These are phyloP conservation scores for Daldinia loculata DNA, from an alignment of 495 filamentous ascomycete genomes.

Conservation along the genomic window DNA sequence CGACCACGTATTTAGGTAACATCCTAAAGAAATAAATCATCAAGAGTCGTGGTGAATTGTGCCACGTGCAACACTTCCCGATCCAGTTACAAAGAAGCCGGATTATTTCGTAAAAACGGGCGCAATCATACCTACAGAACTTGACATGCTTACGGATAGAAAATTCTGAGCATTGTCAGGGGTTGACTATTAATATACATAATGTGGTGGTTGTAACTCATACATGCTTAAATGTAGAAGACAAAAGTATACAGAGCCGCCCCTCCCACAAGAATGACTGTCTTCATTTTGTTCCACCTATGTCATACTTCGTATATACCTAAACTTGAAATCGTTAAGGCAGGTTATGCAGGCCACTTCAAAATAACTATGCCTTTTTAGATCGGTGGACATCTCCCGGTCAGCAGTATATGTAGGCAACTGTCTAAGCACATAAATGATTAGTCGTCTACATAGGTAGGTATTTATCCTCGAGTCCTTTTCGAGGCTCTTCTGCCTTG, in stretches of 20 bases:
- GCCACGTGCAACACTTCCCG: constrained; percentile 36
- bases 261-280: background rate
- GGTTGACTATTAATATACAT: background rate
- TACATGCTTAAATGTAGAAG: background rate
- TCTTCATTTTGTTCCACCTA: background rate
- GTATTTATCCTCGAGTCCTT: background rate
- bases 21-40: background rate
- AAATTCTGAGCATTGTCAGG: background rate
- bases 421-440: background rate
- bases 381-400: background rate
- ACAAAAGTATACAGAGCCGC: background rate
- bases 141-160: background rate
- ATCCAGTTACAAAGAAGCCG: constrained; percentile 14
- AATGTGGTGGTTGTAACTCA: background rate
- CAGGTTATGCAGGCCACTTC: background rate
- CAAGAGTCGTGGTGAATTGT: constrained; percentile 15
- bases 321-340: background rate
- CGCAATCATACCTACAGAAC: background rate
- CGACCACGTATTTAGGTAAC: constrained; percentile 13
- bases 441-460: background rate
- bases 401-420: background rate
- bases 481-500: background rate
- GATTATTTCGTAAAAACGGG: background rate
- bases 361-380: background rate
- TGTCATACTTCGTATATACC: constrained; percentile 1